These are phyloP conservation scores for Pleurotus ostreatus DNA, from an alignment of 768 basidiomycete genomes.

Conservation along the genomic window DNA sequence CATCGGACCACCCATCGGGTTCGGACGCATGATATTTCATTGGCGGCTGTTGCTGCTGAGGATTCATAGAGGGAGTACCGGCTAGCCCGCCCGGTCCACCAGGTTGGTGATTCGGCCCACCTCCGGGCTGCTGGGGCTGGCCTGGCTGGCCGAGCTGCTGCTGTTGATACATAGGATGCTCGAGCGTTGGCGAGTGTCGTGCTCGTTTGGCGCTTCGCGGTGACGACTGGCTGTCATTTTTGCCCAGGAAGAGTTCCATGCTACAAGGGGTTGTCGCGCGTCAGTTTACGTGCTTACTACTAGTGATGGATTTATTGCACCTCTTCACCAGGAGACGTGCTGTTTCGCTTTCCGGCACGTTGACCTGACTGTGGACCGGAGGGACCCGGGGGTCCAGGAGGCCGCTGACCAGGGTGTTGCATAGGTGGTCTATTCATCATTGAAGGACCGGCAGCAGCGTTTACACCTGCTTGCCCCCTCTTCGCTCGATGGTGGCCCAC, in stretches of 20 bases:
- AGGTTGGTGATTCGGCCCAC: conserved; percentile 22
- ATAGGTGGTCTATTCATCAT: conserved; percentile 15
- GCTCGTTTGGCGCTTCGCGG: conserved; percentile 54
- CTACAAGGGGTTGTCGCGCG: conserved; percentile 18
- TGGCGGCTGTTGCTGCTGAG: background rate
- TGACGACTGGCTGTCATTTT: conserved; percentile 39
- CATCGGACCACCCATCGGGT: conserved; percentile 5
- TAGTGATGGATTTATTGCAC: conserved; percentile 21
- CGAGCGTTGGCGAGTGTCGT: conserved; percentile 42
- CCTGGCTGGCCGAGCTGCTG: conserved; percentile 16
- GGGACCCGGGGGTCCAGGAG: conserved; percentile 11
- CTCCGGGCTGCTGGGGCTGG: conserved; percentile 15
- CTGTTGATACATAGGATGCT: conserved; percentile 25
- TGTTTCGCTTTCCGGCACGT: conserved; percentile 45
- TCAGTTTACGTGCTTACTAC: no score
- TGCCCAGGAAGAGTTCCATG: conserved; percentile 41
- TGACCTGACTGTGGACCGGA: conserved; percentile 27
- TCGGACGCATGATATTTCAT: conserved; percentile 18
- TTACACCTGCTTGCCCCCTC: background rate
- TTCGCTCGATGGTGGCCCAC: background rate
- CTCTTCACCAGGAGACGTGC: conserved; percentile 62
- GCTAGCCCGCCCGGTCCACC: conserved; percentile 18
- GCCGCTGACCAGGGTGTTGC: conserved; percentile 16
- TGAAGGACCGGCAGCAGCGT: background rate
- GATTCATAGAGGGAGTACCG: conserved; percentile 3